Base-by-base conservation (phyloP, 148 eudicot genomes). In the Chenopodium formosanum region DNA sequence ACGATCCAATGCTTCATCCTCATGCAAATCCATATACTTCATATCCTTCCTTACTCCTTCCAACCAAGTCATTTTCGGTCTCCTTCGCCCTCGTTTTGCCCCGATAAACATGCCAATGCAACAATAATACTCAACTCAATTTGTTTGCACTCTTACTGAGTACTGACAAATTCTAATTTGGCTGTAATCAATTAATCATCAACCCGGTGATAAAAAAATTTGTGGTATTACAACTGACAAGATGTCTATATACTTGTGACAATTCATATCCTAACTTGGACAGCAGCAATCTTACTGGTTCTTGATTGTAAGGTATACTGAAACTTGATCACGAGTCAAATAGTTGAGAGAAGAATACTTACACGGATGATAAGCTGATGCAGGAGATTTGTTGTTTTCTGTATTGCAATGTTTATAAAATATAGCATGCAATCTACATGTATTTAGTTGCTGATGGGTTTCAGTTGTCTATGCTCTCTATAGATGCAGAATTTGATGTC, bases 401-500 rank as follows among this genome's bases (percentile, higher is more conserved):
- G 76, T 23, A 23, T 73, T 17, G 34, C 8, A 47, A 13, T 73
- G 10, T 72, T 47, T 14, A 44, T 73, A 7, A 73, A 9, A 73
- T 12, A 73, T n/a, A 23, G 25, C 76, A 73, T 48, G 76, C 76
- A 73, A 47, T 22, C 16, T 9, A 10, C 44, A 2, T 47, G 31
- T 11, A 58, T 17, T n/a, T 68, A 23, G 56, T 70, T 23, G 70
- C 25, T 56, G 13, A n/a, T n/a, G 58, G 27, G 22, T 80, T 22
- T 78, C 31, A 16, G 58, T 2, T 32, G 9, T 16, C 14, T 63
- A 23, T 76, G 4, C 48, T 80, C 32, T 67, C 65, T 73, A 7
- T 27, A 67, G 5, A 31, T 73, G 79, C 75, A 32, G 7, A 73
- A 80, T 75, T 8, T 78, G 25, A 82, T 79, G 50, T 34, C 69